Percentiles rank a stretch among this genome's conserved stretches.
Evolutionary conservation across 352 stramenopile species (phyloP).

Genomic region (Phytophthora niederhauseri): DNA sequence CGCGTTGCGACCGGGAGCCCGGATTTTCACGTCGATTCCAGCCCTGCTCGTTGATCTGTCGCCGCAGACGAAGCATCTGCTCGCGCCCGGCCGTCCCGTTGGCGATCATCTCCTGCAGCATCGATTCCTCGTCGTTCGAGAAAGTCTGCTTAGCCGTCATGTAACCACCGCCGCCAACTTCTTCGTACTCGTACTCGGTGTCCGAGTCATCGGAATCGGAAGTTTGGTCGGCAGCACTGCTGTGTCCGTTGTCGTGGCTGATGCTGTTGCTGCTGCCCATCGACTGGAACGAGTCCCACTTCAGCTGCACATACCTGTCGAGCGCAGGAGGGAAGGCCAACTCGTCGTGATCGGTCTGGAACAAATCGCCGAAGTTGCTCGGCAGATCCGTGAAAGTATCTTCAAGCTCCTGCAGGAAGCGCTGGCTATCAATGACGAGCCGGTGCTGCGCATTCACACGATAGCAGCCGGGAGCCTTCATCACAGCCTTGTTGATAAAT

Average conservation of each 20-base stretch:
- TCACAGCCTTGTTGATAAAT: constrained; percentile 77
- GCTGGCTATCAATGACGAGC: constrained; percentile 71
- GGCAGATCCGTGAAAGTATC: constrained; percentile 69
- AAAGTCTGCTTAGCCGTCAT: constrained; percentile 68
- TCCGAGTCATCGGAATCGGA: constrained; percentile 67
- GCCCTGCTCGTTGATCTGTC: constrained; percentile 63
- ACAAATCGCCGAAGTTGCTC: constrained; percentile 53
- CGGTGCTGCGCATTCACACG: constrained; percentile 51
- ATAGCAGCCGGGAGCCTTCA: constrained; percentile 73
- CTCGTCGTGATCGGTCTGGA: constrained; percentile 51
- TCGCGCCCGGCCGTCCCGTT: constrained; percentile 71
- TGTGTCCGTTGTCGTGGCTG: constrained; percentile 24
- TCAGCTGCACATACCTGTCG: constrained; percentile 78
- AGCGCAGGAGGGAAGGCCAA: constrained; percentile 66
- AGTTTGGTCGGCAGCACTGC: constrained; percentile 27
- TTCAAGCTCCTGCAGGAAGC: constrained; percentile 72
- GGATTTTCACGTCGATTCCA: constrained; percentile 65
- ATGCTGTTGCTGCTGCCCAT: constrained; percentile 14
- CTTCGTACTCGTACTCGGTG: constrained; percentile 65
- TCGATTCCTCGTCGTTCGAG: constrained; percentile 73
- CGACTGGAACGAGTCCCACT: constrained; percentile 77
- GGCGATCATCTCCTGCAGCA: constrained; percentile 82
- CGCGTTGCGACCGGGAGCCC: constrained; percentile 33
- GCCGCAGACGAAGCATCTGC: constrained; percentile 69
- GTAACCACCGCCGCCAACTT: constrained; percentile 46